A percentile compares a stretch with the other conserved stretches of the same genome.
Conservation (phyloP, 208 protist species). For the Acanthamoeba quina region DNA sequence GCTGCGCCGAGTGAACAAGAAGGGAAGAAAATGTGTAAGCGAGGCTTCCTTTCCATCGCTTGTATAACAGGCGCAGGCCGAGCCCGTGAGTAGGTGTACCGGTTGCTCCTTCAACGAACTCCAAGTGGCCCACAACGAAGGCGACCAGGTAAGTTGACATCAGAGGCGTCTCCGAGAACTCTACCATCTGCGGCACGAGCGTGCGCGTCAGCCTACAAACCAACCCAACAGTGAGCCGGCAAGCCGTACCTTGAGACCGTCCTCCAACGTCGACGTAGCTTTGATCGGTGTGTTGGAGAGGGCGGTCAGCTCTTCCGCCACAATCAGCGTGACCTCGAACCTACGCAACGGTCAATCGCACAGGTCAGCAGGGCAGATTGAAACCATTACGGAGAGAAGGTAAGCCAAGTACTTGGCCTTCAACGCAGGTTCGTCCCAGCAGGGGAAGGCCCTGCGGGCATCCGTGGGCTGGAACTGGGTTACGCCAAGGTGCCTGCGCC, state of each 20-base stretch:
- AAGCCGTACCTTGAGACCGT: constrained; percentile 29
- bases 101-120: constrained; percentile 88
- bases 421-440: constrained; percentile 96
- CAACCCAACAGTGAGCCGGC: constrained; percentile 66
- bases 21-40: not conserved
- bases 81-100: not conserved
- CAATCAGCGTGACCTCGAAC: constrained; percentile 94
- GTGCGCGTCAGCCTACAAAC: not conserved
- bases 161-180: constrained; percentile 85
- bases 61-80: too few species aligned
- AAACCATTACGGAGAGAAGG: not conserved
- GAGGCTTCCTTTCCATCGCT: too few species aligned
- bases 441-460: constrained; percentile 94
- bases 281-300: constrained; percentile 94
- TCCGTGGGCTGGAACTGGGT: constrained; percentile 85
- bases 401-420: constrained; percentile 91
- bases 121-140: constrained; percentile 95
- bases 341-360: not conserved
- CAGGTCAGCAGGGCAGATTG: not conserved
- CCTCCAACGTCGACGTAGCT: not conserved
- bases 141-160: constrained; percentile 95
- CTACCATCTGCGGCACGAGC: not conserved
- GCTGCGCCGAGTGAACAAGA: not conserved
- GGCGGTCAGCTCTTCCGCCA: constrained; percentile 87
- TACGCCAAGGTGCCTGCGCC: constrained; percentile 47